A percentile compares a stretch with the other conserved stretches of the same genome.
phyloP scores from a whole-genome alignment of 257 asterid species.

The Apocynum venetum region DNA sequence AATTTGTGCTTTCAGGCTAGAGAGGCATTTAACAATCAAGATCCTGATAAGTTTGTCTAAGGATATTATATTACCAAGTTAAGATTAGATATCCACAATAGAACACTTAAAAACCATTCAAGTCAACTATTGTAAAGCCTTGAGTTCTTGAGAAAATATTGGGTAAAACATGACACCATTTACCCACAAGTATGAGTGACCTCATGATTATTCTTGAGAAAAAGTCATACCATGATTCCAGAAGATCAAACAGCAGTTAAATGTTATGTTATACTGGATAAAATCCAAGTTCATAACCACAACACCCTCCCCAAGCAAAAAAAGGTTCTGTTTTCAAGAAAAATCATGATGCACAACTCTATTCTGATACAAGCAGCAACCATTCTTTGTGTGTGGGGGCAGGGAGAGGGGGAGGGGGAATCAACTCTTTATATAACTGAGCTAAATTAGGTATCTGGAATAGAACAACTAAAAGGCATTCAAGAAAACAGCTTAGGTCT shows the following conservation, averaged over 20 bases:
- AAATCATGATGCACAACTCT: neutral
- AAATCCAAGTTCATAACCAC: neutral
- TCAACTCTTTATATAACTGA: too few relatives aligned
- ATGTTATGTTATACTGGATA: neutral
- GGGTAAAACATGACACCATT: neutral
- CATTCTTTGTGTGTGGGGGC: too few relatives aligned
- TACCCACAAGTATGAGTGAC: neutral
- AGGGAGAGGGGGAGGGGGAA: too few relatives aligned
- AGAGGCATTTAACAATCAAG: neutral
- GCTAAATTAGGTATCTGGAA: too few relatives aligned
- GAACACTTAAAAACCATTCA: neutral
- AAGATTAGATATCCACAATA: neutral
- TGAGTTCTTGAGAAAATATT: neutral
- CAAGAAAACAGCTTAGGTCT: too few relatives aligned
- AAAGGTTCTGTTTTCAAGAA: neutral
- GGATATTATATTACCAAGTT: neutral
- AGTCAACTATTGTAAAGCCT: neutral
- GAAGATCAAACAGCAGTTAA: neutral
- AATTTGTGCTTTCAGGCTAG: neutral
- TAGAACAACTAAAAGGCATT: too few relatives aligned
- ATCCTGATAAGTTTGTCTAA: neutral
- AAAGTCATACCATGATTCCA: neutral
- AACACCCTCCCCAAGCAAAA: too few relatives aligned
- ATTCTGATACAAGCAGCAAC: neutral
- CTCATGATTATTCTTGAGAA: neutral